Percentiles rank a stretch among this genome's conserved stretches.
These are phyloP conservation scores for Solioccasus polychromus DNA, from an alignment of 768 basidiomycete genomes.

Conservation along the genomic window DNA sequence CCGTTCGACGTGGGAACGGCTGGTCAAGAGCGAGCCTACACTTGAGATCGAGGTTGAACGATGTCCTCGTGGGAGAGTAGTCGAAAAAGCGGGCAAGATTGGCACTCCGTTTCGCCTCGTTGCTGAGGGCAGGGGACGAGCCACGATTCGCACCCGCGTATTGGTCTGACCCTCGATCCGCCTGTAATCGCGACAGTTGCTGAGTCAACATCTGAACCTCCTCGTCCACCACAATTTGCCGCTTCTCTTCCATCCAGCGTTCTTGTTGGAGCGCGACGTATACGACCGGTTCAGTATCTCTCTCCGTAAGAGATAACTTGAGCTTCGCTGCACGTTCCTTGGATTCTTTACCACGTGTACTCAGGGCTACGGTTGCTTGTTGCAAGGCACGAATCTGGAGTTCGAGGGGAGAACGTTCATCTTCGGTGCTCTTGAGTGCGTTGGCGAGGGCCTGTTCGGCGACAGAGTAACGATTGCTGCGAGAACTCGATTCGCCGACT, in stretches of 20 bases:
- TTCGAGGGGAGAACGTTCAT: conserved; percentile 38
- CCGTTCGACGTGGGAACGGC: conserved; percentile 33
- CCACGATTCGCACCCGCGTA: conserved; percentile 17
- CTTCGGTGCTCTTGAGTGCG: conserved; percentile 33
- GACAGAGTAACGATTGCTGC: conserved; percentile 40
- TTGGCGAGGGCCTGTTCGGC: conserved; percentile 43
- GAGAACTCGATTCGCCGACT: conserved; percentile 23
- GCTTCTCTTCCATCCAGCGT: conserved; percentile 51
- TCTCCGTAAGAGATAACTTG: conserved; percentile 36
- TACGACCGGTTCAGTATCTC: conserved; percentile 36
- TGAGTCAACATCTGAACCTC: conserved; percentile 37
- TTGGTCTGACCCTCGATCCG: conserved; percentile 20
- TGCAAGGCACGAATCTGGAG: conserved; percentile 48
- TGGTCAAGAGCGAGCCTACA: conserved; percentile 27
- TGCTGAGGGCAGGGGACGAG: conserved; percentile 14
- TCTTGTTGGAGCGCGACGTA: conserved; percentile 42
- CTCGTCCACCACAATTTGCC: conserved; percentile 35
- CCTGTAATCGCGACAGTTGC: conserved; percentile 33
- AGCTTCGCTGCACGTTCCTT: conserved; percentile 41
- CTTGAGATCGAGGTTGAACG: conserved; percentile 33
- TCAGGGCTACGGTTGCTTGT: conserved; percentile 41
- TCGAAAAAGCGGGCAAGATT: conserved; percentile 42
- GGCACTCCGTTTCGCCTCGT: conserved; percentile 28
- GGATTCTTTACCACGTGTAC: conserved; percentile 44
- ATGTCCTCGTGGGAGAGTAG: conserved; percentile 32